Evolutionary conservation across 176 grass and related monocot genomes (phyloP).

Genomic region (Eleusine coracana): DNA sequence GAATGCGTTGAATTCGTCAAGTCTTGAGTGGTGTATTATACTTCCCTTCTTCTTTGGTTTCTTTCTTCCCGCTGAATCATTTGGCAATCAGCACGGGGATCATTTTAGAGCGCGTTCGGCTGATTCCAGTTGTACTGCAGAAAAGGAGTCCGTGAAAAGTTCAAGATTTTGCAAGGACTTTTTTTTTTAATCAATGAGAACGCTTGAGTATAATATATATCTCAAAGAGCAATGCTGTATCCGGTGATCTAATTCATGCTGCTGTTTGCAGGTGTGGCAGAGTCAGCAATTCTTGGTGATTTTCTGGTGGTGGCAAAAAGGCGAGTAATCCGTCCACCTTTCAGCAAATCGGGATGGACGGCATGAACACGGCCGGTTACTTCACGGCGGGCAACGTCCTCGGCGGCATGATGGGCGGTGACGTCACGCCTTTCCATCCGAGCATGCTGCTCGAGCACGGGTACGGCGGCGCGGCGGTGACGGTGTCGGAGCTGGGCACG

Average conservation of each 20-base stretch:
- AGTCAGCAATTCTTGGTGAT: conserved; percentile 25
- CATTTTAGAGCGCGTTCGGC: background rate
- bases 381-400: conserved; percentile 21
- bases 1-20: background rate
- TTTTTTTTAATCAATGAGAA: background rate
- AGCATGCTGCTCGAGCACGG: conserved; percentile 44
- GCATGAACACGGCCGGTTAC: conserved; percentile 43
- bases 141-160: background rate
- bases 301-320: conserved; percentile 4
- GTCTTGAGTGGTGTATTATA: background rate
- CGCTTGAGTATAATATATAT: background rate
- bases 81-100: conserved; percentile 3
- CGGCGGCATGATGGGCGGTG: conserved; percentile 37
- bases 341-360: conserved; percentile 42
- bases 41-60: background rate
- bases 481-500: conserved; percentile 12
- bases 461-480: conserved; percentile 20
- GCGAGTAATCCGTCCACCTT: conserved; percentile 30
- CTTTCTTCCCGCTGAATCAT: background rate
- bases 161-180: background rate
- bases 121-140: background rate
- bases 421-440: conserved; percentile 46
- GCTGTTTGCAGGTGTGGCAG: conserved; percentile 30
- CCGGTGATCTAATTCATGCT: conserved; percentile 13
- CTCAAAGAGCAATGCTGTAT: conserved; percentile 1